Percentiles rank a stretch among this genome's conserved stretches.
Evolutionary conservation across 495 filamentous ascomycete genomes (phyloP).

Genomic region (Penicillium turbatum): DNA sequence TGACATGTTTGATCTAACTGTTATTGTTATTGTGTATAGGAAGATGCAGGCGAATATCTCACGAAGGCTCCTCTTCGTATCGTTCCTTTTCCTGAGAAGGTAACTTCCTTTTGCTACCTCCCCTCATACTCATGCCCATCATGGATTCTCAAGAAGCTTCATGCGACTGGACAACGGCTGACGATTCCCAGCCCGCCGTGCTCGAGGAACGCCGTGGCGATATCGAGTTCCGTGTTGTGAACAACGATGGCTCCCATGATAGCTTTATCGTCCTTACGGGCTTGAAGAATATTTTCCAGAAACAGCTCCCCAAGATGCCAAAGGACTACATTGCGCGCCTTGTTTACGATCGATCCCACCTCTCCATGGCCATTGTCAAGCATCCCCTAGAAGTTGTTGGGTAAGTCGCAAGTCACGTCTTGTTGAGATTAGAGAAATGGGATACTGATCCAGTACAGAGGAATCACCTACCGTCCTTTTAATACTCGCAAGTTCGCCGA

Average conservation of each 20-base stretch:
- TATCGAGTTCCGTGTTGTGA: constrained; percentile 96
- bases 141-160: too few species aligned
- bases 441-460: constrained; percentile 44
- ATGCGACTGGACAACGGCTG: neutral
- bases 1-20: neutral
- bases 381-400: constrained; percentile 91
- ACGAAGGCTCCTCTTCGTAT: constrained; percentile 45
- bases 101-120: constrained; percentile 30
- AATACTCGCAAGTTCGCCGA: constrained; percentile 90
- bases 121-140: too few species aligned
- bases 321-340: constrained; percentile 97
- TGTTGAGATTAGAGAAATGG: neutral
- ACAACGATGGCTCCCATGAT: constrained; percentile 86
- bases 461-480: constrained; percentile 96
- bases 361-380: constrained; percentile 96
- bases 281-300: constrained; percentile 97
- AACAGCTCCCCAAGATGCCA: constrained; percentile 97
- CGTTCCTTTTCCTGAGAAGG: constrained; percentile 83
- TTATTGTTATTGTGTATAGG: constrained; percentile 13
- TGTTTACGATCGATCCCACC: constrained; percentile 93
- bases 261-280: constrained; percentile 93
- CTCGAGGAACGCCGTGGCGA: constrained; percentile 92
- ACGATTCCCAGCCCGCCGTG: constrained; percentile 64
- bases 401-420: constrained; percentile 32
- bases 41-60: constrained; percentile 35